A percentile compares a stretch with the other conserved stretches of the same genome.
These are phyloP conservation scores for Tetradesmus lagerheimii DNA, from an alignment of 139 green algal species.

Conservation along the genomic window DNA sequence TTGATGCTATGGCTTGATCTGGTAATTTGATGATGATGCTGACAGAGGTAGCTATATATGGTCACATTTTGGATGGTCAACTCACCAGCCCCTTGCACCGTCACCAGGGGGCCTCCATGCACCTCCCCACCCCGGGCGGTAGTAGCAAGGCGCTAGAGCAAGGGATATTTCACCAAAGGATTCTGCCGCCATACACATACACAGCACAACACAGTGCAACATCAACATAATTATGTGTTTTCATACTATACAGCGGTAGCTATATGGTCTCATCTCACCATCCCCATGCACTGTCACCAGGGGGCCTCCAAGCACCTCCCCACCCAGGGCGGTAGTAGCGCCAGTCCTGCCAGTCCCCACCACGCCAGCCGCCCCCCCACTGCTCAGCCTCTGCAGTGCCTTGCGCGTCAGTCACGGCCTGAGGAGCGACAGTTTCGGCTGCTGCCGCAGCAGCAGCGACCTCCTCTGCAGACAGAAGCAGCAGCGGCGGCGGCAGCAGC, in stretches of 20 bases:
- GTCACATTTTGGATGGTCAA: too few species aligned
- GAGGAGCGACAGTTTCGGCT: neutral
- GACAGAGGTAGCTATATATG: too few species aligned
- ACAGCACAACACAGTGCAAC: too few species aligned
- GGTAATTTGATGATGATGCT: too few species aligned
- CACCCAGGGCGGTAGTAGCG: neutral
- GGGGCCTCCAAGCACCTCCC: neutral
- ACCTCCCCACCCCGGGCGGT: neutral
- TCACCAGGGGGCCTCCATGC: neutral
- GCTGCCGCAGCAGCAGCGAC: neutral
- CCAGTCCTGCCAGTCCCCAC: neutral
- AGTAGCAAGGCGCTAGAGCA: too few species aligned
- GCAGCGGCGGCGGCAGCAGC: neutral
- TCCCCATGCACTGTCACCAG: neutral
- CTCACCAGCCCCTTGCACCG: too few species aligned
- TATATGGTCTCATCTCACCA: too few species aligned
- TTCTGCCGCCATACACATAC: too few species aligned
- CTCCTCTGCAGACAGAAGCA: neutral
- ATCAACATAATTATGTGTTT: too few species aligned
- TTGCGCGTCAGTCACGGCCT: neutral
- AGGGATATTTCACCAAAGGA: too few species aligned
- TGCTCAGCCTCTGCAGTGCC: neutral
- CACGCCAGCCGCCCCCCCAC: neutral
- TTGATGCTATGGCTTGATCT: too few species aligned
- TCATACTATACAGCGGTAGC: too few species aligned